These are phyloP conservation scores for Vicia sativa DNA, from an alignment of 306 rosid genomes.

Conservation along the genomic window DNA sequence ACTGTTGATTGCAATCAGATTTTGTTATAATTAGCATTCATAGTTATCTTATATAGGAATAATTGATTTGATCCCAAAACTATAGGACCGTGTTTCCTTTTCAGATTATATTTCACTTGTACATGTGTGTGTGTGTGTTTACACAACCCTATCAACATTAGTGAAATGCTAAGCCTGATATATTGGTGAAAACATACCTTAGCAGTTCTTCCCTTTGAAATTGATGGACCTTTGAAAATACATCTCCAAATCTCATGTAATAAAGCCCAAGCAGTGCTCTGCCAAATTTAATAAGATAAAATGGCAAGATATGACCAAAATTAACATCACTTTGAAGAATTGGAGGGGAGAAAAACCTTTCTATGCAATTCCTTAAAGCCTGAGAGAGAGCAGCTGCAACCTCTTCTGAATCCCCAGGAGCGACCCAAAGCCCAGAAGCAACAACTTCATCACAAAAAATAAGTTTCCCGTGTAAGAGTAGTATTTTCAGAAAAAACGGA, in stretches of 20 bases:
- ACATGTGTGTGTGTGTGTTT: background rate
- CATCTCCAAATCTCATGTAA: slow-evolving; percentile 95
- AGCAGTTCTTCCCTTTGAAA: slow-evolving; percentile 75
- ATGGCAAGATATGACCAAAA: slow-evolving; percentile 41
- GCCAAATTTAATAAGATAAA: slow-evolving; percentile 47
- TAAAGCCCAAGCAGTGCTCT: slow-evolving; percentile 73
- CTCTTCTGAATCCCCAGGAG: slow-evolving; percentile 99
- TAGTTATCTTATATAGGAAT: background rate
- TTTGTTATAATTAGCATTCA: slow-evolving; percentile 10
- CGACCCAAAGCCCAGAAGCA: slow-evolving; percentile 88
- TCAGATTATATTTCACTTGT: slow-evolving; percentile 1
- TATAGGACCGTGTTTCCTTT: slow-evolving; percentile 6
- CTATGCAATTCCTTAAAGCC: slow-evolving; percentile 84
- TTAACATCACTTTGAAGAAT: slow-evolving; percentile 33
- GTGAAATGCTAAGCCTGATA: slow-evolving; percentile 32
- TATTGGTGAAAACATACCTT: slow-evolving; percentile 55
- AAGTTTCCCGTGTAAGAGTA: slow-evolving; percentile 28
- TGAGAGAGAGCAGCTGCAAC: slow-evolving; percentile 94
- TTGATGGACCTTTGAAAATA: slow-evolving; percentile 75
- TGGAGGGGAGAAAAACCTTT: slow-evolving; percentile 55
- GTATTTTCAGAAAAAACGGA: slow-evolving; percentile 26
- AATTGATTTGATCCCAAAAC: background rate
- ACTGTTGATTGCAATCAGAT: background rate
- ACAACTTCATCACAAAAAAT: slow-evolving; percentile 61
- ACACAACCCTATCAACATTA: background rate